Evolutionary conservation across 202 grass and related monocot genomes (phyloP), one percentile per base, ranked within the genome.

Genomic region (Zoysia matrella): DNA sequence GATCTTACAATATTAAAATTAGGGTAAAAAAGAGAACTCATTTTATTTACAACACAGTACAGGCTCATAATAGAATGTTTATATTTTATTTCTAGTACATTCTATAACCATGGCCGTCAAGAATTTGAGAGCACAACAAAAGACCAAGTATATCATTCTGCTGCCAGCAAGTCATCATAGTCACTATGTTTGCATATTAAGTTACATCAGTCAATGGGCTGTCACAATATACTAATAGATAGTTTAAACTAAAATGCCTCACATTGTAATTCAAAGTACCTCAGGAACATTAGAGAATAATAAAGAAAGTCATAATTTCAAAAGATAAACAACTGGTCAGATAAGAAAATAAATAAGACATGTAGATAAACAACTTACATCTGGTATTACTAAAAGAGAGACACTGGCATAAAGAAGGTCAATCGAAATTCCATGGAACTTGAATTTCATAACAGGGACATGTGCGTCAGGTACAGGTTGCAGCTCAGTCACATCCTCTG

Each of bases 381-480:
- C 70, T 55, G 96, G 92, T 73, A 98, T 89, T 44, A 98, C 91
- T 83, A 95, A 85, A 45, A 88, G 89, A 50, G 96, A 98, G 75
- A 98, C 89, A 61, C 93, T 99, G 48, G 97, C 93, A 86, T 99
- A 99, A 80, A 94, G 93, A 76, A 99, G 93, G 52, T 22, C 22
- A 22, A 22, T 22, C 22, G 22, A 22, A 99, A 94, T 89, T 22
- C 22, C 22, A 22, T 22, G 22, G 22, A 22, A 22, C 22, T 22
- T 22, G 22, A 22, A 22, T 22, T 90, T 99, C 93, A 99, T 92
- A 74, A 99, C 93, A 82, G 97, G 97, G 67, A 99, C 91, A 90
- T 99, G 93, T 46, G 97, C 93, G 80, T 94, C 93, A 70, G 97
- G 93, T 53, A 96, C 91, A 78, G 97, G 93, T 66, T 99, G 93